These are phyloP conservation scores for Alloteropsis angusta DNA, from an alignment of 202 grass and related monocot genomes.

Conservation along the genomic window DNA sequence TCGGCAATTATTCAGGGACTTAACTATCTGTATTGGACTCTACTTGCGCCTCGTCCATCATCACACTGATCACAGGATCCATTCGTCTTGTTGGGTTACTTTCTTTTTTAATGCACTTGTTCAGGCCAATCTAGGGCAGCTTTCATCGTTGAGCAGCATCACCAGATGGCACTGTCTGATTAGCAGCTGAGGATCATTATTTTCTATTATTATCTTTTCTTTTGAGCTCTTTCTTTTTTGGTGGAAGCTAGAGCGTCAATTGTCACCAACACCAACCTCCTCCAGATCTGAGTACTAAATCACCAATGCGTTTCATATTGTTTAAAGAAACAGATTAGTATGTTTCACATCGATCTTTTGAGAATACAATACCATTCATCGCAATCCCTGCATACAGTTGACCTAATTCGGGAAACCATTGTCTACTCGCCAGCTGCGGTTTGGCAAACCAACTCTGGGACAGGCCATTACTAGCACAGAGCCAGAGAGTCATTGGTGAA, in stretches of 20 bases:
- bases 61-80: too few species aligned
- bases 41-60: background rate
- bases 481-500: background rate
- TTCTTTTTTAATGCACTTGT: background rate
- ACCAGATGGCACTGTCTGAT: background rate
- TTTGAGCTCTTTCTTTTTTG: background rate
- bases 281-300: background rate
- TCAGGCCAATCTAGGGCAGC: background rate
- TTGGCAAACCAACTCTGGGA: constrained; percentile 7
- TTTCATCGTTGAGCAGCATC: background rate
- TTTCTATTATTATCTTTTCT: background rate
- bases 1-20: background rate
- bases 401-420: background rate
- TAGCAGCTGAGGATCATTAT: background rate
- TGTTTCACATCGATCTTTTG: background rate
- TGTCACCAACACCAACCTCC: background rate
- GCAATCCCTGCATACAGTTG: background rate
- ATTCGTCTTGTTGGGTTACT: background rate
- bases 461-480: background rate
- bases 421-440: background rate
- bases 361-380: background rate
- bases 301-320: background rate
- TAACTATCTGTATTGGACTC: background rate
- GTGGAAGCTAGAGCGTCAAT: background rate
- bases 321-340: background rate